Conservation (phyloP, 306 rosid species). For the Medicago truncatula region DNA sequence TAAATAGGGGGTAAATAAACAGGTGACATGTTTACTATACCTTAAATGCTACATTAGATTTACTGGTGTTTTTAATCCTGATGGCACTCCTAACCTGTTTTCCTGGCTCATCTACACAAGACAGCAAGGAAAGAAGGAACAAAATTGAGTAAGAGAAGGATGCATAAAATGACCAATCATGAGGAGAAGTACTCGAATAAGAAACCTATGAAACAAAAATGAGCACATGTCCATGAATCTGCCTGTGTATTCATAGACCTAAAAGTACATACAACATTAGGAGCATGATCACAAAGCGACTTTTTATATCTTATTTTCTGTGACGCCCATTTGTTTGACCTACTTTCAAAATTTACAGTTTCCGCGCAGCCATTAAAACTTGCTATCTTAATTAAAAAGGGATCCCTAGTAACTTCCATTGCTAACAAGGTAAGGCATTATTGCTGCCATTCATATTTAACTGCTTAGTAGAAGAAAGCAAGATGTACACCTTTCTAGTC, state of each 20-base stretch:
- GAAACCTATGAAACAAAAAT: not conserved
- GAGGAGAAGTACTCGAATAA: constrained; percentile 3
- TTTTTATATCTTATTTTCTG: constrained; percentile 11
- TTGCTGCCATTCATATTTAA: constrained; percentile 3
- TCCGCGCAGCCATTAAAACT: not conserved
- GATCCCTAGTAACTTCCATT: constrained; percentile 1
- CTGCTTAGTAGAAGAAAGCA: constrained; percentile 10
- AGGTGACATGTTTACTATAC: constrained; percentile 47
- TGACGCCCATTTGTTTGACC: not conserved
- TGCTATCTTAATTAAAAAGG: not conserved
- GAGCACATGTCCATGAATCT: not conserved
- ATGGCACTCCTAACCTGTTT: constrained; percentile 97
- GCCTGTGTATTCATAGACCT: not conserved
- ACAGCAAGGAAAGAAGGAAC: constrained; percentile 8
- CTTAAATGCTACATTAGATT: constrained; percentile 94
- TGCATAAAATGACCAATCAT: constrained; percentile 22
- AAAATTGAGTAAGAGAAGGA: constrained; percentile 8
- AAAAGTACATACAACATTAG: constrained; percentile 6
- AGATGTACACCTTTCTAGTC: constrained; percentile 14
- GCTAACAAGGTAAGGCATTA: constrained; percentile 13
- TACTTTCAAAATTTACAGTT: constrained; percentile 25
- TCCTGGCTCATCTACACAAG: constrained; percentile 85
- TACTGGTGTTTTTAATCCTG: constrained; percentile 88
- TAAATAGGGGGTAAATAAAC: not conserved
- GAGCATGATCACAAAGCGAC: not conserved